Evolutionary conservation across 208 protist genomes (phyloP), one percentile per base, ranked within the genome.

Genomic region (Leishmania martiniquensis): DNA sequence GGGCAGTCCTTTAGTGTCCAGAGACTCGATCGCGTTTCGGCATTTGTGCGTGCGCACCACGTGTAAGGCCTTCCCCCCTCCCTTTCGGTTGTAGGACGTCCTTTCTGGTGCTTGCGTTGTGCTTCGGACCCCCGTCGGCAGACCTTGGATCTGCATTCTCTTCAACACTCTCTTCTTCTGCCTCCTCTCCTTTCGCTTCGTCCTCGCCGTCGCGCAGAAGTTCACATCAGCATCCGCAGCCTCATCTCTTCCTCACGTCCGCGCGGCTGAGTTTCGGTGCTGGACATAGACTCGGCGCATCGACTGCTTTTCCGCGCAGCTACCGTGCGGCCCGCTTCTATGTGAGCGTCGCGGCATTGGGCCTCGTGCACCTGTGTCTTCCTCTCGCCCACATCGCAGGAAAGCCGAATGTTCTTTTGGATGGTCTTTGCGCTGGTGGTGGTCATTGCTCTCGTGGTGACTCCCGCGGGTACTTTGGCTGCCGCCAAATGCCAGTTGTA

Each of bases 361-460:
- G 13, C 13, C 17, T 68, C 17, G 25, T 45, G n/a, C 9, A 45
- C n/a, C n/a, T 68, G 7, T 17, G 2, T 44, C 20, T n/a, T 6
- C 45, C 25, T 12, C 39, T 3, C 20, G 1, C 20, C 45, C 37
- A 15, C 1, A 5, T 29, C 17, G 9, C 65, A 69, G 17, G 29
- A 2, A 54, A 29, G 47, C n/a, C 57, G 7, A 42, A 97, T 95
- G 93, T 93, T 97, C 82, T 76, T 92, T 54, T 93, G 75, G 34
- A 84, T 97, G 81, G 86, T 97, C 12, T 68, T 92, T 71, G 72
- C 74, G 22, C 55, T 95, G 42, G 45, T 95, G 54, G 57, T 93
- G 47, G 87, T 80, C 17, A 85, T 95, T 15, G 82, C 80, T 13
- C 80, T 95, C 32, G 70, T 85, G 37, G 81, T 89, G 37, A 82